These are phyloP conservation scores for Dactylonectria macrodidyma DNA, from an alignment of 2,329 filamentous ascomycete genomes.

Conservation along the genomic window DNA sequence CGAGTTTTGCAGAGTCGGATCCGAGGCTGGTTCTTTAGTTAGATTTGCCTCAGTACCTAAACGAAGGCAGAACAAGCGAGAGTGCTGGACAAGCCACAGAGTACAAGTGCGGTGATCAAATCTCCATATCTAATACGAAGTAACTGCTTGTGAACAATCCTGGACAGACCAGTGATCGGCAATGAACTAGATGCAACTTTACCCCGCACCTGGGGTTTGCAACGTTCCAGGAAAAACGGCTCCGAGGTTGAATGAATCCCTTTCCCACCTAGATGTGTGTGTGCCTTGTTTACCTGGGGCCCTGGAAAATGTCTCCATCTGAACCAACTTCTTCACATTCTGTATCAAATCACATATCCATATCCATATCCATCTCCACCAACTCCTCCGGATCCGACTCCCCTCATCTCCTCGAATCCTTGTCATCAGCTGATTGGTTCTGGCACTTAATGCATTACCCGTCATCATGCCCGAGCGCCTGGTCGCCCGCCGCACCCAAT, in stretches of 20 bases:
- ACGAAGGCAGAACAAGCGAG: not conserved
- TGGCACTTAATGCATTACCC: not conserved
- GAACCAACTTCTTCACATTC: not conserved
- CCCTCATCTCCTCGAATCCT: not conserved
- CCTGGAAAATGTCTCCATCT: not conserved
- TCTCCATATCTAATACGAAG: no score
- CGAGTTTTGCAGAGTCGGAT: not conserved
- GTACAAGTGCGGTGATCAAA: no score
- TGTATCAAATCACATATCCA: not conserved
- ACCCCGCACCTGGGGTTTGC: constrained; percentile 13
- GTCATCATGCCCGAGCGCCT: constrained; percentile 35
- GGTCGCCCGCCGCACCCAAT: constrained; percentile 52
- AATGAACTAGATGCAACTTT: not conserved
- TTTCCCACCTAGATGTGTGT: not conserved
- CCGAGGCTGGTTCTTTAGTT: not conserved
- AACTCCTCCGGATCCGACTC: not conserved
- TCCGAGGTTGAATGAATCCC: not conserved
- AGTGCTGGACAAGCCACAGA: no score
- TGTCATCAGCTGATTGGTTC: not conserved
- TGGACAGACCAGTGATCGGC: not conserved
- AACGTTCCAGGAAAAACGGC: not conserved
- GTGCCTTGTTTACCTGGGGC: no score
- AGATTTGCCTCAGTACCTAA: no score
- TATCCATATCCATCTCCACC: not conserved
- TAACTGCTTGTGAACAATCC: no score